Evolutionary conservation across 2,329 filamentous ascomycete genomes (phyloP).

Genomic region (Furcasterigmium sp.): DNA sequence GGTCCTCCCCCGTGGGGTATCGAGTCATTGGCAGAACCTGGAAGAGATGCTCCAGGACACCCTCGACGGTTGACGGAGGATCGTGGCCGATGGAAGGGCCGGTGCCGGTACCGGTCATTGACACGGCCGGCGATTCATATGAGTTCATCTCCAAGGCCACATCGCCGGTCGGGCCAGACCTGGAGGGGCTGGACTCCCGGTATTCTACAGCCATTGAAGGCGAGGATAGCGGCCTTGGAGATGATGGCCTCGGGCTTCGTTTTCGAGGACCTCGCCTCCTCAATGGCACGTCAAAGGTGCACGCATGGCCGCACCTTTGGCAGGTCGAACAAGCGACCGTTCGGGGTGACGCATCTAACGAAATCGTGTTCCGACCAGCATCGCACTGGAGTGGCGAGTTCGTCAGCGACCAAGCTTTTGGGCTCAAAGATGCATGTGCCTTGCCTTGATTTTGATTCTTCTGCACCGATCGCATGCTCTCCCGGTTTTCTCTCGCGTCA

Average conservation of each 20-base stretch:
- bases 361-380: too few species aligned
- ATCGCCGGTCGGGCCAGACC: neutral
- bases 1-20: neutral
- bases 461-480: constrained; percentile 1
- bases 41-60: neutral
- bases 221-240: too few species aligned
- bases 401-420: too few species aligned
- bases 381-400: constrained; percentile 1
- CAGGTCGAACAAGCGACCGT: neutral
- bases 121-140: too few species aligned
- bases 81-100: neutral
- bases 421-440: too few species aligned
- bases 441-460: constrained; percentile 1
- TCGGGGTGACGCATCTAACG: too few species aligned
- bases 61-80: neutral
- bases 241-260: neutral
- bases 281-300: neutral
- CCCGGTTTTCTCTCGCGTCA: too few species aligned
- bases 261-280: neutral
- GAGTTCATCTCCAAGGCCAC: neutral
- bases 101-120: neutral
- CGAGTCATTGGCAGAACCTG: neutral
- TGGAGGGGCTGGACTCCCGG: too few species aligned
- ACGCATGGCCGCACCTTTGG: neutral
- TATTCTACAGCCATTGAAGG: too few species aligned